Evolutionary conservation across 1,284 basidiomycete genomes (phyloP), one percentile per base, ranked within the genome.

Genomic region (Ustilago tritici): DNA sequence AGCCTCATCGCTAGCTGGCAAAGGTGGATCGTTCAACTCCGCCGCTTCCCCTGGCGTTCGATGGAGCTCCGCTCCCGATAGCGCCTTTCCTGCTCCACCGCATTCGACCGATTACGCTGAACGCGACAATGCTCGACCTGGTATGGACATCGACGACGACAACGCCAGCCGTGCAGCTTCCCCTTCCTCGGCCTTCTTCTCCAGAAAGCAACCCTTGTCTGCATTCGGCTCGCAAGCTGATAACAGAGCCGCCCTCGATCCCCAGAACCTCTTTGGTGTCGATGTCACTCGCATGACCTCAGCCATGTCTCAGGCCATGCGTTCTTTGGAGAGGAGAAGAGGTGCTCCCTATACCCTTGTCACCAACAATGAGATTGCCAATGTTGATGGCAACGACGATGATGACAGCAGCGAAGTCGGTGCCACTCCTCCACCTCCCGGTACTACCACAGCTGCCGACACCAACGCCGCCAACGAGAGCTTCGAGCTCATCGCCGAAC

Each of bases 401-500:
- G 70, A 71, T 15, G 62, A 50, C 40, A 56, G 38, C 38, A 76
- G 74, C 54, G 65, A 71, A 5, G 36, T 57, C 4, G 74, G 65
- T 7, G 58, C 61, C 12, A 69, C 75, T 4, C 70, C 76, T 23
- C 61, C 61, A 2, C 38, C 74, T 23, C 74, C 74, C 1, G 73
- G 68, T 38, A 43, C 61, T 10, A 61, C 74, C 19, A 35, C 62
- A 0, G 32, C 58, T 14, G 56, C 56, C 11, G 71, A 78, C 56
- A 74, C 76, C 23, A 74, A 74, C 15, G 76, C 70, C 2, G 70
- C 38, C 67, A 78, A 78, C 40, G 76, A 75, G 34, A 75, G 68
- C 36, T 78, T 70, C 43, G 76, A 78, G 64, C 76, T 78, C 9
- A 72, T 78, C 47, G 72, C 71, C 17, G 76, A 78, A 36, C 76